These are phyloP conservation scores for Cicer cuneatum DNA, from an alignment of 306 rosid genomes.

Conservation along the genomic window DNA sequence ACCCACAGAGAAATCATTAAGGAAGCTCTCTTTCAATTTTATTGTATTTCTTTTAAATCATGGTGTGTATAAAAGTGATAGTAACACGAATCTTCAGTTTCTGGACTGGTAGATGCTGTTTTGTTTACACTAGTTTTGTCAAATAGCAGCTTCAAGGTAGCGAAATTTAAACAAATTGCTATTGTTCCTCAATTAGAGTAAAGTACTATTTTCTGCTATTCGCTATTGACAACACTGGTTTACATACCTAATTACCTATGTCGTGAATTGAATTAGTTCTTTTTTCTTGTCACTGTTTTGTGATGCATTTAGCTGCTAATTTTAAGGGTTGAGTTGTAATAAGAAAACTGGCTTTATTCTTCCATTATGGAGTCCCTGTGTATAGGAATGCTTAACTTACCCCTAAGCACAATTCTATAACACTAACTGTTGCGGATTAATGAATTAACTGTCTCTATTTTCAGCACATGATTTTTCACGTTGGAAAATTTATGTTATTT, in stretches of 20 bases:
- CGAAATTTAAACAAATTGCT: too few relatives aligned
- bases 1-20: background rate
- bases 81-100: background rate
- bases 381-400: slow-evolving; percentile 1
- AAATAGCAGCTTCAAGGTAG: too few relatives aligned
- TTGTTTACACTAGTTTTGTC: background rate
- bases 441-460: slow-evolving; percentile 2
- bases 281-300: slow-evolving; percentile 23
- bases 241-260: slow-evolving; percentile 3
- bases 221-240: background rate
- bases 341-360: slow-evolving; percentile 13
- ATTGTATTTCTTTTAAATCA: background rate
- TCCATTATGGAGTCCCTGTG: slow-evolving; percentile 24
- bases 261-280: slow-evolving; percentile 18
- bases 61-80: slow-evolving; percentile 12
- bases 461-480: slow-evolving; percentile 8
- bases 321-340: background rate
- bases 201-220: too few relatives aligned
- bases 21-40: slow-evolving; percentile 12
- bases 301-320: background rate
- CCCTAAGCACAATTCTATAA: slow-evolving; percentile 10
- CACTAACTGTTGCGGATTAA: slow-evolving; percentile 28
- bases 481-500: slow-evolving; percentile 17
- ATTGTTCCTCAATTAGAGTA: too few relatives aligned
- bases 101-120: slow-evolving; percentile 24